phyloP scores from a whole-genome alignment of 192 early-diverging fungal genomes.

The Backusella mclennaniae region DNA sequence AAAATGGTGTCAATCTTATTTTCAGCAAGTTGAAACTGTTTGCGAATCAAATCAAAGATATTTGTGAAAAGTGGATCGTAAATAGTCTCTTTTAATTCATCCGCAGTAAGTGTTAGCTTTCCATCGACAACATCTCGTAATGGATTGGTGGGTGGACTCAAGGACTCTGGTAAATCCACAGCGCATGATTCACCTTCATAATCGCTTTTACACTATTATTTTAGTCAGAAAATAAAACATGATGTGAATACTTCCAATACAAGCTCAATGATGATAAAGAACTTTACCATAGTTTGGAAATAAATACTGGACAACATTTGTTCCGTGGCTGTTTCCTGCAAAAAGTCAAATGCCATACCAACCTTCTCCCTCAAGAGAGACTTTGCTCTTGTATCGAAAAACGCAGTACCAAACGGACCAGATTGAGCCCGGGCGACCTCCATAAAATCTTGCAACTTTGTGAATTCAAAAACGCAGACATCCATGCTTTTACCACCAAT shows the following conservation, averaged over 20 bases:
- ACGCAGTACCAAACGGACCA: background rate
- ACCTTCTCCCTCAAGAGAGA: background rate
- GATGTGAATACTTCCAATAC: background rate
- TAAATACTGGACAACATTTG: background rate
- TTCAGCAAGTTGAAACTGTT: conserved; percentile 38
- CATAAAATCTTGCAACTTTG: background rate
- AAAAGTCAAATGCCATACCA: background rate
- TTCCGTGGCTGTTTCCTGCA: background rate
- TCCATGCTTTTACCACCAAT: background rate
- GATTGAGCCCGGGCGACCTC: background rate
- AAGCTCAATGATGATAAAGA: background rate
- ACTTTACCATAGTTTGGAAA: background rate
- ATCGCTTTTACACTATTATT: background rate
- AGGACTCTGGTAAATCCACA: background rate
- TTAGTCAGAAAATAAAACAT: background rate
- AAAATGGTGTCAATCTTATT: conserved; percentile 42
- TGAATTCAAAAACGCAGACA: background rate
- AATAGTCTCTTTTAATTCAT: conserved; percentile 40
- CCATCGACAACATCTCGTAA: conserved; percentile 10
- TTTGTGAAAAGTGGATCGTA: conserved; percentile 42
- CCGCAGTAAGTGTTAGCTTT: conserved; percentile 31
- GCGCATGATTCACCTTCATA: background rate
- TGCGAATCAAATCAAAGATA: conserved; percentile 39
- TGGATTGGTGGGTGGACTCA: background rate
- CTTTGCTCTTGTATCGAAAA: background rate